phyloP scores from a whole-genome alignment of 1,139 yeast genomes.

The Lizanozyma gosingica region DNA sequence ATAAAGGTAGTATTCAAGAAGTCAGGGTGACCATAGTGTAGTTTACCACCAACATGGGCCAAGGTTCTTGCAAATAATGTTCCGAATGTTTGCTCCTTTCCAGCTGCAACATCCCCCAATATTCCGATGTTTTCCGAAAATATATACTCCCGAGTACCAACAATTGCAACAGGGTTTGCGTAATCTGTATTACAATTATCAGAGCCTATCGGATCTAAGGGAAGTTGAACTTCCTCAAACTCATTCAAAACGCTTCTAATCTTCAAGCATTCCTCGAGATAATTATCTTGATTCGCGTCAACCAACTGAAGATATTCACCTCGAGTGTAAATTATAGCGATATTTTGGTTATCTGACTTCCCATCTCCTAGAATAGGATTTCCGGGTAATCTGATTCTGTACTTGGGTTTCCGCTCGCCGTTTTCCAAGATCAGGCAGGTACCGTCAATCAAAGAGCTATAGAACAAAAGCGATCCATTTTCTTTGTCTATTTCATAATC shows the following conservation, averaged over 20 bases:
- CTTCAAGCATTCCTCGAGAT: slow-evolving; percentile 76
- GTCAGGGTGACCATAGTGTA: slow-evolving; percentile 92
- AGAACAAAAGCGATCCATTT: slow-evolving; percentile 32
- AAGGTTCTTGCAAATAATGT: slow-evolving; percentile 80
- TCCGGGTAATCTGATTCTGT: slow-evolving; percentile 60
- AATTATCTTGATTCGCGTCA: slow-evolving; percentile 86
- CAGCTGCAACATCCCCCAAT: slow-evolving; percentile 87
- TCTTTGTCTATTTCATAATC: slow-evolving; percentile 34
- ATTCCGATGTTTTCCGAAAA: slow-evolving; percentile 83
- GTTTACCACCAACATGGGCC: slow-evolving; percentile 78
- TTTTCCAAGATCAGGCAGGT: slow-evolving; percentile 27
- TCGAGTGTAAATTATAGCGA: slow-evolving; percentile 65
- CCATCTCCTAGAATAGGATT: slow-evolving; percentile 89
- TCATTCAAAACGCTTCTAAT: slow-evolving; percentile 71
- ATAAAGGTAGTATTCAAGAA: slow-evolving; percentile 75
- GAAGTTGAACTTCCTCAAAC: slow-evolving; percentile 52
- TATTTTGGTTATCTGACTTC: slow-evolving; percentile 80
- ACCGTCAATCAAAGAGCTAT: slow-evolving; percentile 58
- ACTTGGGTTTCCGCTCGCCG: slow-evolving; percentile 40
- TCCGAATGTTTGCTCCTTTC: slow-evolving; percentile 89
- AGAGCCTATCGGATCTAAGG: slow-evolving; percentile 37
- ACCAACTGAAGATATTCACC: slow-evolving; percentile 85
- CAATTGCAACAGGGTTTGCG: slow-evolving; percentile 61
- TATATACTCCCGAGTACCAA: slow-evolving; percentile 84
- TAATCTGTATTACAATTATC: slow-evolving; percentile 25